Percentiles rank a stretch among this genome's conserved stretches.
Conservation (phyloP, 805 yeast genomes). For the Candida endomychidarum region DNA sequence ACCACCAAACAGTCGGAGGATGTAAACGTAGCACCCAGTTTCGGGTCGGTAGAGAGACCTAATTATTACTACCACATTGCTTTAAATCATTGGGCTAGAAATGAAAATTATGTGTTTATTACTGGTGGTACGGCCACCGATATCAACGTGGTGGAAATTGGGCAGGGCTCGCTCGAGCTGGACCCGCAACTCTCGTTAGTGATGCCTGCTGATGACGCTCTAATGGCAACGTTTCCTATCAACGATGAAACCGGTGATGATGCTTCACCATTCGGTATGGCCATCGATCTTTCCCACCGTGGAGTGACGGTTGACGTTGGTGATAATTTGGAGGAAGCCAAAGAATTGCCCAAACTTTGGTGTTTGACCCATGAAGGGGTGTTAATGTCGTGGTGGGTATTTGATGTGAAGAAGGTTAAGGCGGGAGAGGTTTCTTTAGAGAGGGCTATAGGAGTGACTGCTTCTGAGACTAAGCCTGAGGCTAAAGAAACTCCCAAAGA, state of each 20-base stretch:
- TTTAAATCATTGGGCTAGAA: slow-evolving; percentile 42
- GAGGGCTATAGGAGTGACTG: slow-evolving; percentile 8
- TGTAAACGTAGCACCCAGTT: slow-evolving; percentile 52
- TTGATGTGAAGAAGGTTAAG: slow-evolving; percentile 32
- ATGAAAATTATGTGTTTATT: slow-evolving; percentile 35
- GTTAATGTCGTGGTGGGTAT: slow-evolving; percentile 63
- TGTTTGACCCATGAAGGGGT: slow-evolving; percentile 63
- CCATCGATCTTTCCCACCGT: slow-evolving; percentile 54
- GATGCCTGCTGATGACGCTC: slow-evolving; percentile 62
- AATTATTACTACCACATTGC: slow-evolving; percentile 45
- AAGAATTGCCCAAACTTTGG: slow-evolving; percentile 66
- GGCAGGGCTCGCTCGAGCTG: no score
- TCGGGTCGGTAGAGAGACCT: slow-evolving; percentile 48
- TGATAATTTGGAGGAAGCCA: slow-evolving; percentile 54
- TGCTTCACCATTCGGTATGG: slow-evolving; percentile 68
- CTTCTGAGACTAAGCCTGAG: background rate
- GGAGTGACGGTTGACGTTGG: slow-evolving; percentile 47
- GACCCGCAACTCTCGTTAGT: no score
- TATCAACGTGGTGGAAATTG: slow-evolving; percentile 14
- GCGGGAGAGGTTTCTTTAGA: slow-evolving; percentile 7
- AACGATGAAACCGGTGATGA: slow-evolving; percentile 65
- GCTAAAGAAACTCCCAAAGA: background rate
- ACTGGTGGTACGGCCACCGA: slow-evolving; percentile 70
- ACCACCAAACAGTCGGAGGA: slow-evolving; percentile 33
- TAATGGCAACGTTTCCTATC: slow-evolving; percentile 73